These are phyloP conservation scores for Helenozyma rhizophorensis DNA, from an alignment of 805 yeast species.

Conservation along the genomic window DNA sequence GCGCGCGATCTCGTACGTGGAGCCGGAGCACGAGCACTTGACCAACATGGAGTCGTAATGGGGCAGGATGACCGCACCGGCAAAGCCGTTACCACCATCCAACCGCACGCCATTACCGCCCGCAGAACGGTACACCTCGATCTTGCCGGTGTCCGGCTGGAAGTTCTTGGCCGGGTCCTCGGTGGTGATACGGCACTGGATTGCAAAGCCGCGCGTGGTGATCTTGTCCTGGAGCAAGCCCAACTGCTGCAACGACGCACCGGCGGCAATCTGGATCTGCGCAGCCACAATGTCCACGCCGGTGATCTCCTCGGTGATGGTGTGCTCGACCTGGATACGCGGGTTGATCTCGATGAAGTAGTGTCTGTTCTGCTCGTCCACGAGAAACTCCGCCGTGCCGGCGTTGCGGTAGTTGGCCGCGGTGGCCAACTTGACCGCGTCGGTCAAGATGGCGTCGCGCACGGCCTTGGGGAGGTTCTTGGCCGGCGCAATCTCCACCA, in stretches of 20 bases:
- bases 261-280: constrained; percentile 98
- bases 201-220: constrained; percentile 95
- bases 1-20: constrained; percentile 93
- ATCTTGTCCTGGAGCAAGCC: constrained; percentile 93
- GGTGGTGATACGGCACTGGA: constrained; percentile 98
- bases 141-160: constrained; percentile 98
- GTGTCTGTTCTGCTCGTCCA: constrained; percentile 89
- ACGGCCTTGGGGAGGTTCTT: constrained; percentile 77
- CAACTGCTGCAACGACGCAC: constrained; percentile 87
- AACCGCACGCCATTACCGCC: constrained; percentile 99
- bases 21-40: constrained; percentile 95
- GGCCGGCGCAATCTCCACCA: constrained; percentile 98
- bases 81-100: constrained; percentile 98
- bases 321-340: constrained; percentile 96
- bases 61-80: constrained; percentile 94
- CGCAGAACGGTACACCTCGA: constrained; percentile 95
- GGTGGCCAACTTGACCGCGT: constrained; percentile 89
- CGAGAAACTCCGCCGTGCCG: constrained; percentile 97
- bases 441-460: constrained; percentile 88
- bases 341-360: constrained; percentile 98
- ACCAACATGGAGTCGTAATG: constrained; percentile 98
- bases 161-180: constrained; percentile 95
- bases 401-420: constrained; percentile 92
- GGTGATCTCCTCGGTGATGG: constrained; percentile 97
- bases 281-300: constrained; percentile 98